phyloP scores from a whole-genome alignment of 2,329 filamentous ascomycete genomes.

The Pseudogymnoascus sp. region DNA sequence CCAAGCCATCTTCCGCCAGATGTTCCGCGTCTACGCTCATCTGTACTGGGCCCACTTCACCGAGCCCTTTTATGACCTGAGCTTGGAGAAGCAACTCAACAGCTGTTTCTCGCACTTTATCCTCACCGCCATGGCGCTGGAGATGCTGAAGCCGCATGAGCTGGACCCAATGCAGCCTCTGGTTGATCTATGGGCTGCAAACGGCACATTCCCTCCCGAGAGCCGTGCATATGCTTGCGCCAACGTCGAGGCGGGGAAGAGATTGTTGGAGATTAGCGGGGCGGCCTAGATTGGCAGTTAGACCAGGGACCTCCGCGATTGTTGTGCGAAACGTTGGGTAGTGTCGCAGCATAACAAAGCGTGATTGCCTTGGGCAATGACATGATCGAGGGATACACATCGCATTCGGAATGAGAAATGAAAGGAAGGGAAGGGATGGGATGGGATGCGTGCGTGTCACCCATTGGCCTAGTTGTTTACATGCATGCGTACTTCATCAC shows the following conservation, averaged over 20 bases:
- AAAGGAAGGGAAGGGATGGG: background rate
- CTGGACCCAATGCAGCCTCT: slow-evolving; percentile 93
- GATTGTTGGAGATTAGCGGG: slow-evolving; percentile 38
- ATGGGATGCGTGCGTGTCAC: slow-evolving; percentile 5
- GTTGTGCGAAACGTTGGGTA: background rate
- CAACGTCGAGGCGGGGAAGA: slow-evolving; percentile 51
- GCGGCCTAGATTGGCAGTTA: background rate
- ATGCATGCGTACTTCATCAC: slow-evolving; percentile 8
- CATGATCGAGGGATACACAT: slow-evolving; percentile 2
- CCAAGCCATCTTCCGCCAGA: slow-evolving; percentile 91
- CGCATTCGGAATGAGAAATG: slow-evolving; percentile 7
- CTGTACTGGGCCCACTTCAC: slow-evolving; percentile 95
- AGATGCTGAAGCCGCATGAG: slow-evolving; percentile 80
- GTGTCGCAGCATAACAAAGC: slow-evolving; percentile 3
- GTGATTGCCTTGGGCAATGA: background rate
- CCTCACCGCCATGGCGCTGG: slow-evolving; percentile 68
- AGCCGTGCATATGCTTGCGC: slow-evolving; percentile 59
- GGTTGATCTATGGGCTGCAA: slow-evolving; percentile 84
- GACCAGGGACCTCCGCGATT: background rate
- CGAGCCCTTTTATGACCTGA: slow-evolving; percentile 75
- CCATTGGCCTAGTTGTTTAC: background rate
- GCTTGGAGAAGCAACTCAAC: slow-evolving; percentile 72
- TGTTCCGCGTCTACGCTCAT: slow-evolving; percentile 97
- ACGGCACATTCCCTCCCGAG: slow-evolving; percentile 75
- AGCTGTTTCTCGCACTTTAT: slow-evolving; percentile 83